Evolutionary conservation across 2,329 filamentous ascomycete species (phyloP).

Genomic region (Parafenestella ontariensis): DNA sequence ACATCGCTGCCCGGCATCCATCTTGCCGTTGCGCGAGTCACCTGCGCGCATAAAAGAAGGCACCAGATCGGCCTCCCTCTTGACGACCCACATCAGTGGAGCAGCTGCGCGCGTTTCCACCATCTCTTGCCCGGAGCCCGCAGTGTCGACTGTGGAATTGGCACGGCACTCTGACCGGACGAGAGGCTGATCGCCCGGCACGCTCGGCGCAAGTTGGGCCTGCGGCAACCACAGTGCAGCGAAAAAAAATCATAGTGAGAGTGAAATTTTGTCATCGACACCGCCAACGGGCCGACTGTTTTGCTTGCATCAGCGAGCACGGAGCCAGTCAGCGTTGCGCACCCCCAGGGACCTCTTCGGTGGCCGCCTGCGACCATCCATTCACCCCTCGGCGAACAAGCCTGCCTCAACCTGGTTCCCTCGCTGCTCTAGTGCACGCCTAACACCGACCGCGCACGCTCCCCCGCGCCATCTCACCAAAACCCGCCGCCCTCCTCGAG

Average conservation of each 20-base stretch:
- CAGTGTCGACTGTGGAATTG: conserved; percentile 7
- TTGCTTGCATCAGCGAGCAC: conserved; percentile 12
- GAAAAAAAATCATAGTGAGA: conserved; percentile 25
- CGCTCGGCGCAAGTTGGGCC: conserved; percentile 41
- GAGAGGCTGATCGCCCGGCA: conserved; percentile 45
- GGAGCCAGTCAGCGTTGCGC: conserved; percentile 23
- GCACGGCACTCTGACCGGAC: conserved; percentile 41
- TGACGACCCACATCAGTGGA: conserved; percentile 10
- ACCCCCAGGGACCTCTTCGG: conserved; percentile 18
- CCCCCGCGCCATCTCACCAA: conserved; percentile 18
- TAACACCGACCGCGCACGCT: conserved; percentile 26
- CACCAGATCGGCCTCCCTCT: conserved; percentile 20
- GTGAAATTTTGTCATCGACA: conserved; percentile 26
- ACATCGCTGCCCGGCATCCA: conserved; percentile 8
- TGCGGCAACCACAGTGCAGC: conserved; percentile 33
- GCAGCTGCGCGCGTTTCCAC: conserved; percentile 11
- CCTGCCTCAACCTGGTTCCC: conserved; percentile 22
- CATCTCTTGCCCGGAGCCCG: conserved; percentile 3
- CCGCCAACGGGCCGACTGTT: conserved; percentile 44
- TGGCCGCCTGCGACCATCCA: conserved; percentile 24
- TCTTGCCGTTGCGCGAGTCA: conserved; percentile 22
- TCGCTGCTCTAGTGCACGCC: conserved; percentile 17
- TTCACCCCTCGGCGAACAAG: conserved; percentile 30
- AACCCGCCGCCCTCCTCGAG: conserved; percentile 17
- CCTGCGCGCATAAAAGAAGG: conserved; percentile 20